Base-by-base conservation (phyloP, 2,329 filamentous ascomycete species). In the Orbilia ellipsospora region DNA sequence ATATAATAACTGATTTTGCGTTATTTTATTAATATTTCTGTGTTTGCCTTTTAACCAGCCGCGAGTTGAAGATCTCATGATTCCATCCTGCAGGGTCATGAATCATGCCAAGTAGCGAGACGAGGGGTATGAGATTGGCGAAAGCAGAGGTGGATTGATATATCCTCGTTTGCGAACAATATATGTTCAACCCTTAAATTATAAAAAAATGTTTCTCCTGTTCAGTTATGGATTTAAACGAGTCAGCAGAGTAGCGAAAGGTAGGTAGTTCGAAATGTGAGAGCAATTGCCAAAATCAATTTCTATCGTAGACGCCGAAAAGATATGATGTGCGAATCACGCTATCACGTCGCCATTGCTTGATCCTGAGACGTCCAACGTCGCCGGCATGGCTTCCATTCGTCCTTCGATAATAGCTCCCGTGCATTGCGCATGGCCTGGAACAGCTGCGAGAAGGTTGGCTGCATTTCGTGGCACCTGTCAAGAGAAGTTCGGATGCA, bases 111-210 rank as follows among this genome's bases (percentile, higher is more conserved):
- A 52, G 18, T 48, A 10, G 44, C 44, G 44, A 18, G 31, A 36
- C 31, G 31, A 36, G 12, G 48, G 54, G 10, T 50, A 48, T 52
- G 40, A 75, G 72, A 75, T 75, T 75, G 64, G 72, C 72, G 72
- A 75, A 59, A 62, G 26, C 50, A 48, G 15, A n/a, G 3, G 2
- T 23, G 23, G 23, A 44, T 44, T 44, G n/a, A 12, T 18, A 51
- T 18, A 68, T 75, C 68, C 36, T 60, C 63, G 44, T 59, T 65
- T 69, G 64, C 59, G 64, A 64, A 64, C n/a, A 69, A 75, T 75
- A 60, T 10, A 36, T 36, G 31, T 10, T 10, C 5, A 36, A 7
- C 31, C 31, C 10, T 36, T 36, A 36, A 36, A 36, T 36, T 36
- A 36, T 36, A 36, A 7, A 36, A 7, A 36, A 36, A 36, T 7